Conservation (phyloP, 306 rosid species). For the Ammopiptanthus mongolicus region DNA sequence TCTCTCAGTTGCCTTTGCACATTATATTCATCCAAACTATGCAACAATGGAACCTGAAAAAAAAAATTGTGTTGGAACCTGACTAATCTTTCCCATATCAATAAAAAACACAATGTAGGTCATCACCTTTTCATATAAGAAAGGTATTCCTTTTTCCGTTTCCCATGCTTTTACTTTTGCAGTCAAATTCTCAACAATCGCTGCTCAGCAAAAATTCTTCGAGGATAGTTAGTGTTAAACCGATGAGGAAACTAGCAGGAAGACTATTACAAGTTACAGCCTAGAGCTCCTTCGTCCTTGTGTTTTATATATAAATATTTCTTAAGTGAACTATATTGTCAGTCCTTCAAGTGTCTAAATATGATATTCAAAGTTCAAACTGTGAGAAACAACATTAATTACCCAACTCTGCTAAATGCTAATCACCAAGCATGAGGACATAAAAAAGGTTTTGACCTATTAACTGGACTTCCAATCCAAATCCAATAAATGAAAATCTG, state of each 20-base stretch:
- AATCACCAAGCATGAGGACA: too few relatives aligned
- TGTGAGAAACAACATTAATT: too few relatives aligned
- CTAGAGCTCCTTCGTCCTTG: constrained; percentile 1
- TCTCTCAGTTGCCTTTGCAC: constrained; percentile 54
- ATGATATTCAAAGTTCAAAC: neutral
- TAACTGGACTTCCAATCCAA: too few relatives aligned
- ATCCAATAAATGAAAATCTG: too few relatives aligned
- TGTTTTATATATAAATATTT: neutral
- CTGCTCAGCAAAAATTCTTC: constrained; percentile 34
- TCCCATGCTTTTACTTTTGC: constrained; percentile 86
- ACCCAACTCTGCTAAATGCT: too few relatives aligned
- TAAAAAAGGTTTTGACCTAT: too few relatives aligned
- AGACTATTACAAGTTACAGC: neutral
- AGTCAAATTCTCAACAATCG: constrained; percentile 63
- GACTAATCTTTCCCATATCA: neutral
- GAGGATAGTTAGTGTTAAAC: constrained; percentile 12
- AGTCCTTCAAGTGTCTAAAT: neutral
- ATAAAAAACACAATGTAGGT: neutral
- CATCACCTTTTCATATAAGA: constrained; percentile 85
- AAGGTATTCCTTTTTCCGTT: constrained; percentile 71
- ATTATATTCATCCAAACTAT: constrained; percentile 58
- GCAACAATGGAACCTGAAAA: constrained; percentile 57
- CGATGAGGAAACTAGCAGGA: neutral
- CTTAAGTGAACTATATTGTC: neutral
- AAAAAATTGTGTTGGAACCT: constrained; percentile 6